Evolutionary conservation across 768 basidiomycete genomes (phyloP).

Genomic region (Tubosaeta sp.): DNA sequence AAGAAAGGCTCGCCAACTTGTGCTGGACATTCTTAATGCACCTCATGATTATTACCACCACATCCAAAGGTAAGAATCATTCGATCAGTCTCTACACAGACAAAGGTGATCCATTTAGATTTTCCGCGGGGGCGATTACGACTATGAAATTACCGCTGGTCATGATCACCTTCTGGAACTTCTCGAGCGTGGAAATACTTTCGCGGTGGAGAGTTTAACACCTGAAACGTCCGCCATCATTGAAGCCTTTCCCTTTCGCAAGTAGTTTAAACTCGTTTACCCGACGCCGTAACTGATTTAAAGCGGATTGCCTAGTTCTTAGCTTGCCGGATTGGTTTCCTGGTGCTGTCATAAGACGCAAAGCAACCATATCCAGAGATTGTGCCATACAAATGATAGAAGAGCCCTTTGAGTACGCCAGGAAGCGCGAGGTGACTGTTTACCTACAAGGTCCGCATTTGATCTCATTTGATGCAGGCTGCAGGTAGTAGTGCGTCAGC

Average conservation of each 20-base stretch:
- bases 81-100: not conserved
- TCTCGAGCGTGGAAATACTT: slow-evolving; percentile 30
- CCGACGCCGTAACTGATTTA: too few species aligned
- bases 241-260: slow-evolving; percentile 18
- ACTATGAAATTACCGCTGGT: slow-evolving; percentile 32
- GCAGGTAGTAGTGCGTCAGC: slow-evolving; percentile 5
- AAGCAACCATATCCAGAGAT: too few species aligned
- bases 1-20: slow-evolving; percentile 4
- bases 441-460: too few species aligned
- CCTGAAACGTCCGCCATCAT: slow-evolving; percentile 15
- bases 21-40: not conserved
- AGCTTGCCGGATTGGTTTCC: too few species aligned
- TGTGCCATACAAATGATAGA: too few species aligned
- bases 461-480: too few species aligned
- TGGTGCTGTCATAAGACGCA: too few species aligned
- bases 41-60: slow-evolving; percentile 1
- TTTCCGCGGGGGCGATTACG: slow-evolving; percentile 39
- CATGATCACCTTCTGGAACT: slow-evolving; percentile 37
- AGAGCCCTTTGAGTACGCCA: too few species aligned
- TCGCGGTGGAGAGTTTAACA: slow-evolving; percentile 13
- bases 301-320: too few species aligned
- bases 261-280: too few species aligned
- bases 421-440: too few species aligned
- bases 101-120: slow-evolving; percentile 13
- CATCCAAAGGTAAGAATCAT: slow-evolving; percentile 9